Evolutionary conservation across 371 early-diverging fungal genomes (phyloP).

Genomic region (Mortierella sp.): DNA sequence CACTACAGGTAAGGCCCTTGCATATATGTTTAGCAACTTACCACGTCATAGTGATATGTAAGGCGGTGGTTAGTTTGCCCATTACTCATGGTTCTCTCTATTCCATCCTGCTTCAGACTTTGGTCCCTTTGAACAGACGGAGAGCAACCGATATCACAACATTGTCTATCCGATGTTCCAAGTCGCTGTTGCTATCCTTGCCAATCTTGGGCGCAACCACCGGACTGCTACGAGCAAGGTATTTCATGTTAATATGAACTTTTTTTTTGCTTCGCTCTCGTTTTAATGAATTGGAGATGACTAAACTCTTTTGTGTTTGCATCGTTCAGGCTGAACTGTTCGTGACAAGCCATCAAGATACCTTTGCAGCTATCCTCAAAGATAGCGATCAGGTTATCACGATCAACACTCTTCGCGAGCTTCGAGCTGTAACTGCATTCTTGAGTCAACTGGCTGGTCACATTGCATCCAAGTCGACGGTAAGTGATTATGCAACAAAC

Average conservation of each 20-base stretch:
- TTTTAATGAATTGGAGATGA: not conserved
- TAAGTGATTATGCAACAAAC: conserved; percentile 3
- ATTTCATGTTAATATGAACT: not conserved
- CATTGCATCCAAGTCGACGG: conserved; percentile 28
- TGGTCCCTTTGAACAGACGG: conserved; percentile 53
- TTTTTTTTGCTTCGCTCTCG: not conserved
- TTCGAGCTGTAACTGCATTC: conserved; percentile 49
- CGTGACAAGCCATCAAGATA: conserved; percentile 52
- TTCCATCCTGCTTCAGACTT: conserved; percentile 20
- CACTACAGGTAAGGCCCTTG: conserved; percentile 22
- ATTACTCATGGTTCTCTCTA: not conserved
- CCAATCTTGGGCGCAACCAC: conserved; percentile 53
- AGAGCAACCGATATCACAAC: conserved; percentile 51
- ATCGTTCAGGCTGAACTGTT: conserved; percentile 42
- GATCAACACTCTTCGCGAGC: conserved; percentile 46
- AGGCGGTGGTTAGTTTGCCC: too few species aligned
- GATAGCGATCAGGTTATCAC: conserved; percentile 37
- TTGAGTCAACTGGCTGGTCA: conserved; percentile 49
- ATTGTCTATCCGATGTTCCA: conserved; percentile 55
- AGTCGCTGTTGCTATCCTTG: conserved; percentile 46
- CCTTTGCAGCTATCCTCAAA: conserved; percentile 47
- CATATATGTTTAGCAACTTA: too few species aligned
- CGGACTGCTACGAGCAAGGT: conserved; percentile 51
- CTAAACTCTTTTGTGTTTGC: not conserved
- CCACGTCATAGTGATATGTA: too few species aligned